Conservation (phyloP, 1,284 basidiomycete genomes). For the Cutaneotrichosporon mucoides region DNA sequence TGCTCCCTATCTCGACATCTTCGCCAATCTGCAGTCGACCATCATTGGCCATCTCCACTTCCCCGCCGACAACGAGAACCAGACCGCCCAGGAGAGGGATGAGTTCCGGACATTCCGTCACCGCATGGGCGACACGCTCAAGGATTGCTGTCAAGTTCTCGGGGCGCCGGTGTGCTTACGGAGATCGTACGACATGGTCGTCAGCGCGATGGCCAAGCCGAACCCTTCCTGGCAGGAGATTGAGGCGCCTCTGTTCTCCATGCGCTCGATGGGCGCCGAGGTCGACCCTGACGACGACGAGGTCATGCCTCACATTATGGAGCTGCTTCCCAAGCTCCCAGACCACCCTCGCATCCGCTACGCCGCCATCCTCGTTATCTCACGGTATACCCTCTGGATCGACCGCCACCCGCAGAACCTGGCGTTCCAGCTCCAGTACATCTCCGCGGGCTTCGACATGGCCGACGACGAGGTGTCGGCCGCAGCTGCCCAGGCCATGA, state of each 20-base stretch:
- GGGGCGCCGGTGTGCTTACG: slow-evolving; percentile 80
- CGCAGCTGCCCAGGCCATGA: slow-evolving; percentile 92
- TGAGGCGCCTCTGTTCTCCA: slow-evolving; percentile 94
- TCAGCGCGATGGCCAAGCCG: slow-evolving; percentile 57
- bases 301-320: slow-evolving; percentile 91
- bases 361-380: slow-evolving; percentile 90
- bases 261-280: slow-evolving; percentile 97
- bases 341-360: slow-evolving; percentile 89
- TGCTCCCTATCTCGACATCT: slow-evolving; percentile 66
- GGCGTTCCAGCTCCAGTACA: slow-evolving; percentile 78
- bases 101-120: slow-evolving; percentile 94
- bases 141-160: slow-evolving; percentile 96
- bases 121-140: slow-evolving; percentile 97
- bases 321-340: slow-evolving; percentile 85
- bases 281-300: slow-evolving; percentile 77
- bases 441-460: slow-evolving; percentile 86
- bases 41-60: slow-evolving; percentile 93
- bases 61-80: slow-evolving; percentile 68
- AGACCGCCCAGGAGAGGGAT: slow-evolving; percentile 82
- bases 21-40: slow-evolving; percentile 74
- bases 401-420: slow-evolving; percentile 86
- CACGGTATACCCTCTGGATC: slow-evolving; percentile 96
- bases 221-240: slow-evolving; percentile 84
- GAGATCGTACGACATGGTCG: slow-evolving; percentile 75
- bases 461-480: slow-evolving; percentile 77